Evolutionary conservation across 2,329 filamentous ascomycete genomes (phyloP).

Genomic region (Aspergillus latus): DNA sequence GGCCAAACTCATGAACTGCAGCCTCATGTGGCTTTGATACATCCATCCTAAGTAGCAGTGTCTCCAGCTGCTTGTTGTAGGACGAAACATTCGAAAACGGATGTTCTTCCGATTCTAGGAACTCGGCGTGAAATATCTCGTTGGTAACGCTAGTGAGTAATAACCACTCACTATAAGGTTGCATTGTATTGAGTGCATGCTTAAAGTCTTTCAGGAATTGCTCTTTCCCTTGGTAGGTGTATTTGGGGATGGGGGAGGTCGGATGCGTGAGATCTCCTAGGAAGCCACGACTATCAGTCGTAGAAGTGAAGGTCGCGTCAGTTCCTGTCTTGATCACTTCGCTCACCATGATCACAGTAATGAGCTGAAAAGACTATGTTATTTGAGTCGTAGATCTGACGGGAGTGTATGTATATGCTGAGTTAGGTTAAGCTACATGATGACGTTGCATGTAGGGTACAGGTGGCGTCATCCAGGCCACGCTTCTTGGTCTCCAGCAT

Average conservation of each 20-base stretch:
- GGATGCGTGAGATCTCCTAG: constrained; percentile 2
- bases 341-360: no score
- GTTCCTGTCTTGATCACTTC: no score
- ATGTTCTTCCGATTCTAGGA: constrained; percentile 1
- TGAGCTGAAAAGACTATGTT: no score
- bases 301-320: no score
- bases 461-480: no score
- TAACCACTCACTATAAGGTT: not conserved
- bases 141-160: not conserved
- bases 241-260: not conserved
- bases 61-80: constrained; percentile 4
- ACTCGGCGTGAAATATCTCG: not conserved
- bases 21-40: not conserved
- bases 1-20: not conserved
- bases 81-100: not conserved
- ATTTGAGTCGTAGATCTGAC: no score
- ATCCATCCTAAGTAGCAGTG: not conserved
- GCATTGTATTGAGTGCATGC: not conserved
- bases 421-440: no score
- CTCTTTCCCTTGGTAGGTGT: constrained; percentile 2
- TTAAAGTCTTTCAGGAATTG: constrained; percentile 5
- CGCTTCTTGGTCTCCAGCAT: no score
- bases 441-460: no score
- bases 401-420: no score
- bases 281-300: not conserved